phyloP scores from a whole-genome alignment of 1,139 yeast genomes.

The Saccharomyces hybrid region DNA sequence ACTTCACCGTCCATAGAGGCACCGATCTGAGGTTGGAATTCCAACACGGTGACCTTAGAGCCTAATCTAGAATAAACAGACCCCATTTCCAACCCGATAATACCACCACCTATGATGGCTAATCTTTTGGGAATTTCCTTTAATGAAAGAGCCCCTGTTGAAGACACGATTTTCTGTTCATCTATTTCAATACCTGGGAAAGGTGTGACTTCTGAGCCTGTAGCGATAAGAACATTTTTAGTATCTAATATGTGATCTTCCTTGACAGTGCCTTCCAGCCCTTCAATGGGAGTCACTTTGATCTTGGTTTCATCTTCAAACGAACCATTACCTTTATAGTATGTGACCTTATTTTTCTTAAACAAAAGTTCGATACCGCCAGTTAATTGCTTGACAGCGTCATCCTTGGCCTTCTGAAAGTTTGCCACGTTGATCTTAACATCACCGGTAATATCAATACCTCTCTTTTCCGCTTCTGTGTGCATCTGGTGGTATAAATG shows the following conservation, averaged over 20 bases:
- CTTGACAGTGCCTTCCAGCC: constrained; percentile 51
- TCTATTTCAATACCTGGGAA: constrained; percentile 98
- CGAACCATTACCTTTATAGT: constrained; percentile 89
- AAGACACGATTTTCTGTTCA: constrained; percentile 93
- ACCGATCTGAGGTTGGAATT: constrained; percentile 86
- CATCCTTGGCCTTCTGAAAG: constrained; percentile 89
- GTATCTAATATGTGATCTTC: constrained; percentile 53
- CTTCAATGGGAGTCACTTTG: constrained; percentile 81
- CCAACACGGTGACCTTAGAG: constrained; percentile 88
- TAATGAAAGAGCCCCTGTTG: constrained; percentile 85
- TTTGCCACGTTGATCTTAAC: constrained; percentile 67
- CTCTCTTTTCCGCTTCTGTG: constrained; percentile 79
- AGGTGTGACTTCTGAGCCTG: constrained; percentile 97
- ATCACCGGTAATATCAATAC: constrained; percentile 74
- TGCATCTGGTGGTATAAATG: constrained; percentile 84
- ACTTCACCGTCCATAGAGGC: constrained; percentile 97
- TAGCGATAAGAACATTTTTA: constrained; percentile 87
- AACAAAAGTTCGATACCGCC: constrained; percentile 91
- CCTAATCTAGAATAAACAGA: constrained; percentile 96
- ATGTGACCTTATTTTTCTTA: constrained; percentile 91
- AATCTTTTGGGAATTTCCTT: constrained; percentile 86
- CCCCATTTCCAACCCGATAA: constrained; percentile 99
- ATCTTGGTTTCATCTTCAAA: constrained; percentile 75
- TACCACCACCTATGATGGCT: constrained; percentile 98
- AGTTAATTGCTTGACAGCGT: constrained; percentile 81